phyloP scores from a whole-genome alignment of 176 grass and related monocot species.

The Saccharum officinarum region DNA sequence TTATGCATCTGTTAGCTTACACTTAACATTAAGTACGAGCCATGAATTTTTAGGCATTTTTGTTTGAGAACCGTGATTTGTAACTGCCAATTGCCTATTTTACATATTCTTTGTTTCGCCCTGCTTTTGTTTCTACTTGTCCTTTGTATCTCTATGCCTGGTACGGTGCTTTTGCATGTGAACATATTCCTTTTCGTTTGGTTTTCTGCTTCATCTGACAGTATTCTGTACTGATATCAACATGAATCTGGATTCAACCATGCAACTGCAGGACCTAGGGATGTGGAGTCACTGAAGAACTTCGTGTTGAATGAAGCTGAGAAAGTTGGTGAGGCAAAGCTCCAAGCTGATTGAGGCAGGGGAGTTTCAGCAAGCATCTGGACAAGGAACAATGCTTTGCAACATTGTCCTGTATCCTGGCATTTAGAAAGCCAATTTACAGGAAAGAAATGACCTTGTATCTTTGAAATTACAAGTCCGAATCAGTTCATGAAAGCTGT shows the following conservation, averaged over 20 bases:
- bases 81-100: neutral
- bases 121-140: neutral
- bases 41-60: neutral
- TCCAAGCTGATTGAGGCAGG: slow-evolving; percentile 35
- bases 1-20: neutral
- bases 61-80: neutral
- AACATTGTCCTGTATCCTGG: neutral
- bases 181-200: neutral
- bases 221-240: neutral
- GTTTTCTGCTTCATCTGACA: neutral
- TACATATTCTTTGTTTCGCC: neutral
- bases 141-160: neutral
- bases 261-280: slow-evolving; percentile 59
- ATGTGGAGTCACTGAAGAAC: slow-evolving; percentile 78
- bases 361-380: neutral
- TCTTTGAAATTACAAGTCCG: neutral
- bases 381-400: neutral
- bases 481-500: neutral
- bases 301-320: slow-evolving; percentile 80
- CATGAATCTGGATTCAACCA: neutral
- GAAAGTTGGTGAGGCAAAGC: slow-evolving; percentile 55
- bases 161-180: neutral
- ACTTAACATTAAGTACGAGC: neutral
- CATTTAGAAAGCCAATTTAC: neutral
- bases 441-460: slow-evolving; percentile 18